These are phyloP conservation scores for Coniosporium apollinis DNA, from an alignment of 495 filamentous ascomycete species.

Conservation along the genomic window DNA sequence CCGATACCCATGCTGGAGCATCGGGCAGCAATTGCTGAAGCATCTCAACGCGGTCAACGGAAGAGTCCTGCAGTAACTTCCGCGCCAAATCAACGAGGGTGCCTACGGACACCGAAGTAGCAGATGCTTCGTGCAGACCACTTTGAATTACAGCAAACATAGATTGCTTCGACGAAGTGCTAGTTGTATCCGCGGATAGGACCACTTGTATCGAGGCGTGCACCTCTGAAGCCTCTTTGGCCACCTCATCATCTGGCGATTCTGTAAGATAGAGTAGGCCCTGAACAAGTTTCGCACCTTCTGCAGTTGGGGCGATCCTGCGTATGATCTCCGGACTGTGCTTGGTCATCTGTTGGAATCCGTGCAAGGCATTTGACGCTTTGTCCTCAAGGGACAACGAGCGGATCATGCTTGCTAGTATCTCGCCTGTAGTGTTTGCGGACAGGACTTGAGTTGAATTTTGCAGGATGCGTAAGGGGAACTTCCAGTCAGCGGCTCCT, in stretches of 20 bases:
- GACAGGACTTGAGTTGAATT: slow-evolving; percentile 10
- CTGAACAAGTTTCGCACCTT: slow-evolving; percentile 37
- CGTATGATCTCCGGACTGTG: slow-evolving; percentile 16
- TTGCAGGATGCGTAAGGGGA: slow-evolving; percentile 11
- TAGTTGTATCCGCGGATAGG: slow-evolving; percentile 3
- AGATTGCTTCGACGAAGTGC: slow-evolving; percentile 7
- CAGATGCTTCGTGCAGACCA: slow-evolving; percentile 32
- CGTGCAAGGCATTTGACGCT: slow-evolving; percentile 15
- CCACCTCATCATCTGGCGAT: slow-evolving; percentile 35
- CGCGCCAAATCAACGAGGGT: slow-evolving; percentile 37
- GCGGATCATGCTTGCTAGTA: slow-evolving; percentile 19
- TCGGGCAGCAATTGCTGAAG: slow-evolving; percentile 33
- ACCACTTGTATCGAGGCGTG: slow-evolving; percentile 11
- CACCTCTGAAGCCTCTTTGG: slow-evolving; percentile 31
- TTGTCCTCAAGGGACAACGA: slow-evolving; percentile 18
- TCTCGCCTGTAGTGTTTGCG: slow-evolving; percentile 10
- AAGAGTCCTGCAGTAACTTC: slow-evolving; percentile 29
- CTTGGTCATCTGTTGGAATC: slow-evolving; percentile 19
- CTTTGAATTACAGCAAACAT: slow-evolving; percentile 34
- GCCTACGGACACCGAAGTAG: slow-evolving; percentile 33
- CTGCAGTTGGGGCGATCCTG: slow-evolving; percentile 13
- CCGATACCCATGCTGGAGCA: slow-evolving; percentile 29
- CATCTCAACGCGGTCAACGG: slow-evolving; percentile 17
- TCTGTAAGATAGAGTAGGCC: slow-evolving; percentile 41
- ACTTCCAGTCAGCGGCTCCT: slow-evolving; percentile 13